Percentiles rank a stretch among this genome's conserved stretches.
Conservation (phyloP, 1,284 basidiomycete species). For the Sporisorium iseilematis-ciliati region DNA sequence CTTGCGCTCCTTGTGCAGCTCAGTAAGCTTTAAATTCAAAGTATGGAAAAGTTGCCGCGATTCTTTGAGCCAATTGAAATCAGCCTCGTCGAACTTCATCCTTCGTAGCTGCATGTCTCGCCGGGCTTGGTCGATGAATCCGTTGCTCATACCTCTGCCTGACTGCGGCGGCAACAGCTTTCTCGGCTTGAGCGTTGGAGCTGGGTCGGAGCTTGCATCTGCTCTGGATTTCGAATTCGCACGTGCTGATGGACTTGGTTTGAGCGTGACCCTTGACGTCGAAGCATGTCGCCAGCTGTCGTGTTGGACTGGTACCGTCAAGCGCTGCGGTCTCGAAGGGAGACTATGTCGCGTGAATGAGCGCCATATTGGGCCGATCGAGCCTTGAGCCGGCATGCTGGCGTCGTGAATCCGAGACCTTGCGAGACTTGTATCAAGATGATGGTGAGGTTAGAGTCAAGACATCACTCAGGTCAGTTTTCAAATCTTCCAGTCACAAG, state of each 20-base stretch:
- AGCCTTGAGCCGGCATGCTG: conserved; percentile 8
- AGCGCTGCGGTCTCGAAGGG: not conserved
- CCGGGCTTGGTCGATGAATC: conserved; percentile 32
- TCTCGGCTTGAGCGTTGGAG: conserved; percentile 10
- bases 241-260: not conserved
- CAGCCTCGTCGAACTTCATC: conserved; percentile 22
- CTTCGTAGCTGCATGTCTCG: conserved; percentile 35
- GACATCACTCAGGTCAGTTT: not conserved
- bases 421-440: not conserved
- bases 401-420: not conserved
- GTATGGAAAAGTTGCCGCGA: conserved; percentile 7
- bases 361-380: conserved; percentile 12
- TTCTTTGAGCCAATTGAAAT: conserved; percentile 30
- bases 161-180: not conserved
- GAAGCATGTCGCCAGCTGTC: conserved; percentile 24
- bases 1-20: conserved; percentile 26
- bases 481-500: not conserved
- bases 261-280: conserved; percentile 20
- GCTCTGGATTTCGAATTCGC: not conserved
- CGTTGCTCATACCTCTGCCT: conserved; percentile 25
- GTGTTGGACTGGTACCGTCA: not conserved
- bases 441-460: not conserved
- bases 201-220: not conserved
- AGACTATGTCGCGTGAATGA: conserved; percentile 1
- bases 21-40: conserved; percentile 13